A percentile compares a stretch with the other conserved stretches of the same genome.
Evolutionary conservation across 345 rosid genomes (phyloP).

Genomic region (Diplotaxis tenuifolia): DNA sequence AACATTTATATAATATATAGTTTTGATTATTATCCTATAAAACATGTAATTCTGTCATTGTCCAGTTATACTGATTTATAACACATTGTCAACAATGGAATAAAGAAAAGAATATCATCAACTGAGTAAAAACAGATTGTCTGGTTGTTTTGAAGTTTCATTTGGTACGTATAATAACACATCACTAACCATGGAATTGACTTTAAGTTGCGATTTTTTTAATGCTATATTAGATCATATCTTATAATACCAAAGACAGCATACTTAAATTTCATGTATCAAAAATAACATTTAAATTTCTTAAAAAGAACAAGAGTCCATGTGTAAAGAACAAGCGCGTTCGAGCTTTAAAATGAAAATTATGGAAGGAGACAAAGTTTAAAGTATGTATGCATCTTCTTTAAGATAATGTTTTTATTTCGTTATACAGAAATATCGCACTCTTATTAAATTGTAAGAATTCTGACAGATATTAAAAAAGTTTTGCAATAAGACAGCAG

Average conservation of each 20-base stretch:
- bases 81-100: not conserved
- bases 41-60: not conserved
- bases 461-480: not conserved
- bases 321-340: conserved; percentile 22
- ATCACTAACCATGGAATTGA: not conserved
- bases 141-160: not conserved
- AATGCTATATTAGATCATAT: not conserved
- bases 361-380: conserved; percentile 9
- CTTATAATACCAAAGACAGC: not conserved
- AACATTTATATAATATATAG: not conserved
- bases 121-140: not conserved
- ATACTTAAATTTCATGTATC: not conserved
- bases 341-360: conserved; percentile 1
- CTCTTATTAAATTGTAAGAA: not conserved
- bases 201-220: not conserved
- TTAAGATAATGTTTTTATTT: conserved; percentile 22
- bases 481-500: not conserved
- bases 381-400: conserved; percentile 22
- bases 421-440: not conserved
- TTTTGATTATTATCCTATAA: not conserved
- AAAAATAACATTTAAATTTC: not conserved
- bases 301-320: not conserved
- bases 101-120: not conserved
- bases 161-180: not conserved
- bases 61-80: not conserved